Evolutionary conservation across 805 yeast genomes (phyloP), one percentile per base, ranked within the genome.

Genomic region (Maudiozyma bulderi): DNA sequence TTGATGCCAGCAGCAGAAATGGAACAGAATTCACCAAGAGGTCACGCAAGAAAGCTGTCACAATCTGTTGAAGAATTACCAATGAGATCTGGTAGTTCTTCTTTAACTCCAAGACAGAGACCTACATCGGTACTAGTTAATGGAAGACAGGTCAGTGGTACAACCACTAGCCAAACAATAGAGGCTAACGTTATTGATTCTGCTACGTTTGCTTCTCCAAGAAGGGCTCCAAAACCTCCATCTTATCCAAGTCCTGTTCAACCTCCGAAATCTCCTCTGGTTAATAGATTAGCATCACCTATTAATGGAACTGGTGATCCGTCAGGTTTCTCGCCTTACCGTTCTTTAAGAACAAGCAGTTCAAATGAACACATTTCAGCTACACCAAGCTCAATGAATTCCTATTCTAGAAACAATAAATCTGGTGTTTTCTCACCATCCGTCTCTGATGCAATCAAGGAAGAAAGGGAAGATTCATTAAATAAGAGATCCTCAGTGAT

Each of bases 211-310:
- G 65, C 73, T 15, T 82, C 88, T 0, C 87, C 88, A n/a, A 73
- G 88, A 65, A 80, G 72, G 57, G 86, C 88, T 0, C 90, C 90
- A 1, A 75, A 74, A 47, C 88, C 88, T 0, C 89, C 89, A 3
- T 57, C 72, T 1, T 66, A 65, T 32, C 73, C 75, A 42, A 69
- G 73, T 34, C 76, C 76, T 5, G 68, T 69, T 3, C 69, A 67
- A 45, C 60, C 68, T n/a, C 64, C 64, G 7, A 56, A 55, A 49
- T 65, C 69, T 2, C 69, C 69, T 11, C 48, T 58, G 48, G 40
- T 53, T 8, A 44, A 43, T 28, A 29, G 26, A 43, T n/a, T n/a
- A 4, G 13, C 35, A 14, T 41, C 50, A 3, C 49, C 54, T 6
- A 20, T 43, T 5, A 37, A 39, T 20, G 53, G 52, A 13, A 31